A percentile compares a stretch with the other conserved stretches of the same genome.
Conservation (phyloP, 805 yeast species). For the Saccharomycopsis sp. region DNA sequence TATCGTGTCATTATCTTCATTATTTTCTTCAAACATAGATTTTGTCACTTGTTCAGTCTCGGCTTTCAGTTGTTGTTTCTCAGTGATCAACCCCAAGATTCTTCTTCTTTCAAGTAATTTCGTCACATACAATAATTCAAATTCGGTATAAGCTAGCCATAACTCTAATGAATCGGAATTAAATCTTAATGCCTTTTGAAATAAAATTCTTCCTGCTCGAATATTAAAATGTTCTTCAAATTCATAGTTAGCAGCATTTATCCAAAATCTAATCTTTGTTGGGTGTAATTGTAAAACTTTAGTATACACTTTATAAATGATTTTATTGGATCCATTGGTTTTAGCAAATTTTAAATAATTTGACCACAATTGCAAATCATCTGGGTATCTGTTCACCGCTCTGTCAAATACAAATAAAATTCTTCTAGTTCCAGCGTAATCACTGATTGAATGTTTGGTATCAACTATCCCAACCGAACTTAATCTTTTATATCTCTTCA, state of each 20-base stretch:
- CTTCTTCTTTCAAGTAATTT: conserved; percentile 78
- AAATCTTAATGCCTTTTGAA: conserved; percentile 80
- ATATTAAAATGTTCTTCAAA: conserved; percentile 84
- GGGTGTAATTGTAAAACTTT: conserved; percentile 82
- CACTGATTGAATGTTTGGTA: conserved; percentile 58
- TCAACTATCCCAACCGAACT: conserved; percentile 49
- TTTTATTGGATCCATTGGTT: conserved; percentile 58
- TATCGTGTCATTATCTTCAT: conserved; percentile 33
- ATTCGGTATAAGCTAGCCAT: conserved; percentile 82
- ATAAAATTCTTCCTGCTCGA: conserved; percentile 76
- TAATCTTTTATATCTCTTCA: conserved; percentile 61
- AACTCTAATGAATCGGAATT: conserved; percentile 64
- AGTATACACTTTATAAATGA: conserved; percentile 69
- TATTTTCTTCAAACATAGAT: conserved; percentile 30
- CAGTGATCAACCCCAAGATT: conserved; percentile 71
- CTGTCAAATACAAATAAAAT: conserved; percentile 78
- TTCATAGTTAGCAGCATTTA: conserved; percentile 90
- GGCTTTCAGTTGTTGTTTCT: conserved; percentile 55
- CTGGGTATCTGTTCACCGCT: conserved; percentile 73
- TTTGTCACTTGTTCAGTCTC: conserved; percentile 32
- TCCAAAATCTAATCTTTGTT: conserved; percentile 85
- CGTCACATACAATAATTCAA: conserved; percentile 81
- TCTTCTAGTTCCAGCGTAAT: conserved; percentile 81
- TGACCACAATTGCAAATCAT: conserved; percentile 72
- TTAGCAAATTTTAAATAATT: conserved; percentile 65